phyloP scores from a whole-genome alignment of 1,284 basidiomycete species.

The Paramarasmius palmivorus region DNA sequence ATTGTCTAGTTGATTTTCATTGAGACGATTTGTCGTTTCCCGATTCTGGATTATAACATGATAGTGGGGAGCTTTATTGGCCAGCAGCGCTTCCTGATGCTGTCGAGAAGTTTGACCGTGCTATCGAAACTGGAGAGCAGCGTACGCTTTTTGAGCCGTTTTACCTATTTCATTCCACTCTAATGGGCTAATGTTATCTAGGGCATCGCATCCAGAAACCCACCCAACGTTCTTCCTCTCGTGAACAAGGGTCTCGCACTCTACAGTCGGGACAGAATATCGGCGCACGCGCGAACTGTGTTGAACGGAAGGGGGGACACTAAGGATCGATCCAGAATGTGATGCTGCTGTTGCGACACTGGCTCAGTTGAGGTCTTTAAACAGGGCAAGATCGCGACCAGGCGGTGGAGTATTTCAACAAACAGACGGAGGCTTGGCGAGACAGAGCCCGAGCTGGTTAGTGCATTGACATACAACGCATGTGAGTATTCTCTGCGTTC shows the following conservation, averaged over 20 bases:
- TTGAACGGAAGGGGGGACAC: conserved; percentile 87
- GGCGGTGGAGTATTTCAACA: conserved; percentile 87
- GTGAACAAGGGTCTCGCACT: conserved; percentile 97
- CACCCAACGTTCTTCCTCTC: conserved; percentile 87
- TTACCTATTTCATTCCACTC: background rate
- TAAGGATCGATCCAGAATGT: conserved; percentile 89
- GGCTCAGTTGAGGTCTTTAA: conserved; percentile 92
- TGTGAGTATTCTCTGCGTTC: conserved; percentile 46
- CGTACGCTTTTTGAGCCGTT: conserved; percentile 51
- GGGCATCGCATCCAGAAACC: conserved; percentile 32
- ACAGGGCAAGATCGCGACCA: conserved; percentile 87
- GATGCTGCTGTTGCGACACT: conserved; percentile 96
- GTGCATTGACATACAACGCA: conserved; percentile 88
- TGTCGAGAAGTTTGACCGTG: conserved; percentile 93
- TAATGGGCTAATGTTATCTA: background rate
- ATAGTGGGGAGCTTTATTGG: conserved; percentile 96
- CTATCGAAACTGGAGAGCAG: conserved; percentile 84
- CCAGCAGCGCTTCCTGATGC: conserved; percentile 90
- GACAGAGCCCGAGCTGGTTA: conserved; percentile 89
- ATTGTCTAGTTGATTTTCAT: conserved; percentile 18
- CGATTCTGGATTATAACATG: conserved; percentile 36
- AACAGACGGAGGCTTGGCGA: conserved; percentile 85
- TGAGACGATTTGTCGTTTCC: background rate
- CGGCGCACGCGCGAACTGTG: conserved; percentile 78
- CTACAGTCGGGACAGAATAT: conserved; percentile 95